phyloP scores from a whole-genome alignment of 805 yeast genomes.

The Sugiyamaella valdiviana region DNA sequence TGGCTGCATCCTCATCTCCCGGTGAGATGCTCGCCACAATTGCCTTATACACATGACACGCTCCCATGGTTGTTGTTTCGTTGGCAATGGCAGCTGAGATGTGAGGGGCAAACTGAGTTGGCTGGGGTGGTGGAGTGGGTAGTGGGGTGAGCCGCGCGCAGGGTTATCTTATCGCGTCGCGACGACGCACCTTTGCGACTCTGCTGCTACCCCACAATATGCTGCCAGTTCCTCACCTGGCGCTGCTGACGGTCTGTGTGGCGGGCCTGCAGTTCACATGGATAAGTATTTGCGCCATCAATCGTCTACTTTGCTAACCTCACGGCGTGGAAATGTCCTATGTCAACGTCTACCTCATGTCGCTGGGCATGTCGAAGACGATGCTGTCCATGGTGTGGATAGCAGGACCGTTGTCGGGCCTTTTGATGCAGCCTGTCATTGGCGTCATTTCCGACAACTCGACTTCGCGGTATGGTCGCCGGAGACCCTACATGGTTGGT shows the following conservation, averaged over 20 bases:
- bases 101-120: too few species aligned
- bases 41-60: conserved; percentile 19
- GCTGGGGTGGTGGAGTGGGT: too few species aligned
- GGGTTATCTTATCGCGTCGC: background rate
- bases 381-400: conserved; percentile 56
- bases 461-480: conserved; percentile 38
- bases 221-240: conserved; percentile 9
- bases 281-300: conserved; percentile 27
- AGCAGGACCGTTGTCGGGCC: conserved; percentile 64
- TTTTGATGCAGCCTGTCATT: conserved; percentile 57
- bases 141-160: background rate
- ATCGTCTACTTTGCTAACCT: background rate
- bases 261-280: conserved; percentile 62
- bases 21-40: conserved; percentile 10
- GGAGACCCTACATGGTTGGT: conserved; percentile 52
- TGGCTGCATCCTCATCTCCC: conserved; percentile 14
- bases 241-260: conserved; percentile 31
- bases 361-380: conserved; percentile 53
- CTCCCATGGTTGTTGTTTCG: conserved; percentile 11
- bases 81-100: background rate
- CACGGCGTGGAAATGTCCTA: conserved; percentile 55
- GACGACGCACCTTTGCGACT: background rate
- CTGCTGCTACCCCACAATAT: background rate
- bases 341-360: conserved; percentile 53
- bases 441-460: conserved; percentile 50